Evolutionary conservation across 352 stramenopile species (phyloP), one percentile per base, ranked within the genome.

Genomic region (Hyaloperonospora arabidopsidis): DNA sequence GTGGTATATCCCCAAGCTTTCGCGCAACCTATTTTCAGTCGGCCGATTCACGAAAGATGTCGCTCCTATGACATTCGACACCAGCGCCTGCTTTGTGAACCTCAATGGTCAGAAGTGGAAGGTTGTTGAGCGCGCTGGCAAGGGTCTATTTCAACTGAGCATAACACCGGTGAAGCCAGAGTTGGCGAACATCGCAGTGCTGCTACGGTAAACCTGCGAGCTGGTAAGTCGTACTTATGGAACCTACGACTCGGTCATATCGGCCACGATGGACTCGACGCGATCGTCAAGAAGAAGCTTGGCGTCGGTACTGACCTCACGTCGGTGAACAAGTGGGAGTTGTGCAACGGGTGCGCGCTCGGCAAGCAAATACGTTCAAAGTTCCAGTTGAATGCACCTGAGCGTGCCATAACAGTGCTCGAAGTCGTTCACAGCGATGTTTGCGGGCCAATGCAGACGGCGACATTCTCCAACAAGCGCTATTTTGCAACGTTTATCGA

Each of bases 401-500:
- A 11, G 12, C 38, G 38, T n/a, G 11, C 38, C 13, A 44, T 11
- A 7, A 1, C 13, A 1, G 13, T 44, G 1, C 38, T 44, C 38
- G 8, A 44, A 11, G n/a, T 21, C 14, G 38, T 44, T 2, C 38
- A 21, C 38, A 44, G 38, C 38, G 2, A 44, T 6, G 38, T 44
- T 17, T 44, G 38, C 12, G n/a, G n/a, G n/a, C n/a, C n/a, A n/a
- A n/a, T n/a, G n/a, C n/a, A n/a, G n/a, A n/a, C n/a, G n/a, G n/a
- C 38, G 38, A 44, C 38, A 11, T 44, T 44, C 38, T 21, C 13
- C 12, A n/a, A n/a, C 38, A 44, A 21, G 12, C 38, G 2, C 1
- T 44, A 21, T 8, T 44, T 4, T 21, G 38, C 19, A 1, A 44
- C 38, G n/a, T 44, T 44, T n/a, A 21, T 67, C 11, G 57, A 66